A percentile compares a stretch with the other conserved stretches of the same genome.
Evolutionary conservation across 768 basidiomycete genomes (phyloP).

Genomic region (Porphyrellus cyaneotinctus): DNA sequence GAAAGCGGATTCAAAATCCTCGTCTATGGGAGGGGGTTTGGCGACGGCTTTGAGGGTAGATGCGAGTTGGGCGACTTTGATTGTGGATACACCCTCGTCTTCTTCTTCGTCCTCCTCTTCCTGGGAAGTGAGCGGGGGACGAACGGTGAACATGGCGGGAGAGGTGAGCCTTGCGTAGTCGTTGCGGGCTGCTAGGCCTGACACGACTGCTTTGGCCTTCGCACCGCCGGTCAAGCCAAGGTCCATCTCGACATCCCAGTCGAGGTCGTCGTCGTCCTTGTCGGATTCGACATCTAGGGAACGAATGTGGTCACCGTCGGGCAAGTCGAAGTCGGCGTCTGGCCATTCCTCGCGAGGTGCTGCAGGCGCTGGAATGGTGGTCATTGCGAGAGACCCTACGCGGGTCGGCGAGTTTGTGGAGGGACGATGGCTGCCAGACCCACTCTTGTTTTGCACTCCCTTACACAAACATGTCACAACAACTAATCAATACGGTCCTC

Average conservation of each 20-base stretch:
- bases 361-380: conserved; percentile 55
- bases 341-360: conserved; percentile 75
- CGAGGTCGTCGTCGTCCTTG: conserved; percentile 61
- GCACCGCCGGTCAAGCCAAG: conserved; percentile 54
- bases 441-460: neutral
- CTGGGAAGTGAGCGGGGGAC: conserved; percentile 53
- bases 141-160: conserved; percentile 46
- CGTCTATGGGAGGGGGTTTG: conserved; percentile 43
- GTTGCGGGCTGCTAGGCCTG: conserved; percentile 38
- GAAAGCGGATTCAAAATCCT: conserved; percentile 84
- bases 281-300: conserved; percentile 54
- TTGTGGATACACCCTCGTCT: conserved; percentile 80
- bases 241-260: conserved; percentile 81
- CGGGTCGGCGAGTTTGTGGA: neutral
- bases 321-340: conserved; percentile 83
- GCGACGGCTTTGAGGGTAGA: conserved; percentile 31
- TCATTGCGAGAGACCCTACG: conserved; percentile 32
- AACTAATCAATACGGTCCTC: conserved; percentile 16
- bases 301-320: conserved; percentile 67
- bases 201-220: conserved; percentile 39
- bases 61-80: conserved; percentile 62
- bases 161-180: conserved; percentile 34
- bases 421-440: neutral
- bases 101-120: conserved; percentile 60
- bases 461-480: conserved; percentile 22